These are phyloP conservation scores for Mortierella hygrophila DNA, from an alignment of 192 early-diverging fungal species.

Conservation along the genomic window DNA sequence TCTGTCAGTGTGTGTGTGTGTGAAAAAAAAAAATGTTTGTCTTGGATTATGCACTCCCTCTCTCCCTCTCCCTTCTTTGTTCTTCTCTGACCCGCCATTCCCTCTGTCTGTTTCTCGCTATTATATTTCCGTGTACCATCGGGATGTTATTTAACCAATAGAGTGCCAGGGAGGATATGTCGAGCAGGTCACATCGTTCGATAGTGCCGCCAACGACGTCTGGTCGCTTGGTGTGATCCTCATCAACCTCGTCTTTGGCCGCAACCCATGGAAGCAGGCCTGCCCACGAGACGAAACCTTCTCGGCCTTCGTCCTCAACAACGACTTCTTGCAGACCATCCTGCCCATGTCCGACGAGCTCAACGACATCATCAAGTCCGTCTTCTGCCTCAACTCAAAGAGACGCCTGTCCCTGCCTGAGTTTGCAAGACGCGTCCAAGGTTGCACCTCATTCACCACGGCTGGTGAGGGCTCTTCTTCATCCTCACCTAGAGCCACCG, in stretches of 20 bases:
- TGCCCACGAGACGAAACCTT: constrained; percentile 73
- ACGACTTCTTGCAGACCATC: constrained; percentile 73
- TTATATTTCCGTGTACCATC: background rate
- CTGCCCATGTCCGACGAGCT: constrained; percentile 71
- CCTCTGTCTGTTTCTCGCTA: background rate
- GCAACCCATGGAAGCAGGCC: constrained; percentile 84
- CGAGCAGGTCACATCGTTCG: constrained; percentile 69
- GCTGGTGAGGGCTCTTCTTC: background rate
- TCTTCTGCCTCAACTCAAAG: constrained; percentile 62
- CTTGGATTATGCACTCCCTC: constrained; percentile 12
- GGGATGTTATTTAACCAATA: constrained; percentile 33
- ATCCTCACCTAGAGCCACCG: background rate
- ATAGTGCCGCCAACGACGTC: constrained; percentile 76
- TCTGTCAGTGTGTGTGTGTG: background rate
- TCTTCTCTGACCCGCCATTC: constrained; percentile 4
- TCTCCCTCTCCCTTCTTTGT: background rate
- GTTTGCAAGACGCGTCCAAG: constrained; percentile 55
- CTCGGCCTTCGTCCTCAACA: constrained; percentile 62
- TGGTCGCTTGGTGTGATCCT: constrained; percentile 99
- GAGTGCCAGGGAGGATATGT: constrained; percentile 79
- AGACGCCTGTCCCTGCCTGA: constrained; percentile 59
- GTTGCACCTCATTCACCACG: constrained; percentile 61
- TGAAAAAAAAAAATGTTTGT: background rate
- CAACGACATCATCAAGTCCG: constrained; percentile 65
- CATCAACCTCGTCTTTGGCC: constrained; percentile 83